Base-by-base conservation (phyloP, 768 basidiomycete species). In the Cystofilobasidium ferigula region DNA sequence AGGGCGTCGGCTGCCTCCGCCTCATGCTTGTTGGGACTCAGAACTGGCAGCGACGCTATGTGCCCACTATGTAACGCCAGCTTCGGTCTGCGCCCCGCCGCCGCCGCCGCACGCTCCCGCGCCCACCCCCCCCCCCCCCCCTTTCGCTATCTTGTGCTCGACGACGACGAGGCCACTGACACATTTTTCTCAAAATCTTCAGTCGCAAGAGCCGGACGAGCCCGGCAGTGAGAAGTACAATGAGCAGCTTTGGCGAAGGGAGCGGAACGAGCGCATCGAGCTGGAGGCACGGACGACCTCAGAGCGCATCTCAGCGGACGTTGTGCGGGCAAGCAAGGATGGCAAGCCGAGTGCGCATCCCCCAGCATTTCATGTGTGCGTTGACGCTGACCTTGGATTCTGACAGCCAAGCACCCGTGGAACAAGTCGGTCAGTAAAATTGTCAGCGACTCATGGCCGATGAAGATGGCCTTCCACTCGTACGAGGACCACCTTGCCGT, bases 201-300 rank as follows among this genome's bases (percentile, higher is more conserved):
- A 93, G 93, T 54, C 51, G 51, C 87, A 90, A 84, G 94, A 98
- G 73, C 85, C 85, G 2, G 93, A 98, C 73, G 95, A 99, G 74
- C 92, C 94, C 28, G 95, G 95, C 2, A 93, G 89, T 70, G 78
- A 87, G 36, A 85, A 87, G 70, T 98, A 93, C 72, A 98, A 95
- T 72, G 87, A 94, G 72, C 93, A 95, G 72, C 83, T 92, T 0
- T 98, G 93, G 93, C 81, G 93, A 69, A 87, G 93, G 71, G 82
- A 86, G 69, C 84, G 92, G 60, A 95, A 95, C 72, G 92, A 97
- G 70, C 80, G 84, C 64, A 82, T 92, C 57, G 79, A 84, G 24
- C 75, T 80, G 36, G 84, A 87, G 71, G 65, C 65, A 26, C 40
- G 47, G 28, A 67, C 58, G 20, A 42, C 65, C 3, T 48, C 60